These are phyloP conservation scores for Maudiozyma saulgeensis DNA, from an alignment of 805 yeast genomes.

Conservation along the genomic window DNA sequence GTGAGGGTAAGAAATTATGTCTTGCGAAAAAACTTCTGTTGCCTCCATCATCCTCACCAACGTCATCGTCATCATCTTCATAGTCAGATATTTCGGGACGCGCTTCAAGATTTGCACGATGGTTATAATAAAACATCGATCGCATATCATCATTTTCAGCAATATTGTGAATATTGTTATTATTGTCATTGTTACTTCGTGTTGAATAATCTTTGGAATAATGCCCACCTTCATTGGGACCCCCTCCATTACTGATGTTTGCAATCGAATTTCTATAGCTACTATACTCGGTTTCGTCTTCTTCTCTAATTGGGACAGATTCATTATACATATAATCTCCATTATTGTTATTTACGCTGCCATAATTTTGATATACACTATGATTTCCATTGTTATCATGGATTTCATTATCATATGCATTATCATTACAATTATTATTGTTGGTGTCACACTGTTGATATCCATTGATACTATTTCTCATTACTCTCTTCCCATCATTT, in stretches of 20 bases:
- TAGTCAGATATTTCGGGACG: slow-evolving; percentile 28
- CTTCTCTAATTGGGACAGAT: slow-evolving; percentile 16
- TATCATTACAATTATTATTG: background rate
- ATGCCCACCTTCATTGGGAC: background rate
- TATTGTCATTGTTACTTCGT: background rate
- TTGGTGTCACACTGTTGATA: background rate
- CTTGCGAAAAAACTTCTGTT: slow-evolving; percentile 1
- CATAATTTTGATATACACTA: background rate
- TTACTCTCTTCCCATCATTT: slow-evolving; percentile 3
- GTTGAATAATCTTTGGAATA: background rate
- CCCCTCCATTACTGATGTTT: background rate
- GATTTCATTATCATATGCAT: background rate
- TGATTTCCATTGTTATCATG: background rate
- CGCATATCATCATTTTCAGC: slow-evolving; percentile 21
- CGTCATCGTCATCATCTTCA: slow-evolving; percentile 18
- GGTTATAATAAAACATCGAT: slow-evolving; percentile 29
- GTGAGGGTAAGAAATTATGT: background rate
- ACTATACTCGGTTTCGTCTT: slow-evolving; percentile 6
- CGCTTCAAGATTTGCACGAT: slow-evolving; percentile 23
- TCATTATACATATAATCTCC: slow-evolving; percentile 2
- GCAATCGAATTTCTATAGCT: background rate
- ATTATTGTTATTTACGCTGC: background rate
- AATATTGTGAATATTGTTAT: background rate
- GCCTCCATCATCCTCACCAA: slow-evolving; percentile 6
- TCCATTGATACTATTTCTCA: background rate